phyloP scores from a whole-genome alignment of 768 basidiomycete species.

The Lactarius deliciosus region DNA sequence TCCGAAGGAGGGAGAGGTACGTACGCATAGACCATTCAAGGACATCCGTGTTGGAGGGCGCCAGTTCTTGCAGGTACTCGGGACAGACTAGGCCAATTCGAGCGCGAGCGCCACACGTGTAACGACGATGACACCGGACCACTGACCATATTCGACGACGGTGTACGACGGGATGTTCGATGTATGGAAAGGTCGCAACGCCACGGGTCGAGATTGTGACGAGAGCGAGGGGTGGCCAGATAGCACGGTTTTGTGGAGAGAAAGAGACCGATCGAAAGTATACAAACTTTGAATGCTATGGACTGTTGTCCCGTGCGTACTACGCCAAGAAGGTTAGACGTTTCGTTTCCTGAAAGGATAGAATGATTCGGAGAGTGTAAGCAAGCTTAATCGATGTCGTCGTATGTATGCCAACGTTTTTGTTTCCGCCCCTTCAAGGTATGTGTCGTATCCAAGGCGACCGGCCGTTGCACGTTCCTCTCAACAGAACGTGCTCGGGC shows the following conservation, averaged over 20 bases:
- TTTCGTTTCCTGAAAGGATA: slow-evolving; percentile 5
- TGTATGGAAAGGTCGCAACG: not conserved
- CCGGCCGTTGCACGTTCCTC: slow-evolving; percentile 16
- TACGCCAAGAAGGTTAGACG: slow-evolving; percentile 2
- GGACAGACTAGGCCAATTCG: slow-evolving; percentile 5
- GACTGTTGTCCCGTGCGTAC: not conserved
- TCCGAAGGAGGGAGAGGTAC: not conserved
- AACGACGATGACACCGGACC: slow-evolving; percentile 13
- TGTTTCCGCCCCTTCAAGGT: slow-evolving; percentile 20
- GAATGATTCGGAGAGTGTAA: slow-evolving; percentile 16
- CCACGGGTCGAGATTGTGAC: slow-evolving; percentile 14
- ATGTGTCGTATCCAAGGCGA: slow-evolving; percentile 26
- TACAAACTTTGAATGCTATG: not conserved
- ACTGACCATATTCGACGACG: not conserved
- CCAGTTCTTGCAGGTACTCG: not conserved
- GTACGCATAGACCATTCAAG: not conserved
- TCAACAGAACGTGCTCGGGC: slow-evolving; percentile 1
- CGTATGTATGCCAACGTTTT: slow-evolving; percentile 20
- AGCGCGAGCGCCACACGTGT: slow-evolving; percentile 17
- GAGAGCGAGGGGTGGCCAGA: not conserved
- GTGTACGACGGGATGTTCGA: not conserved
- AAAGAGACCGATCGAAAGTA: not conserved
- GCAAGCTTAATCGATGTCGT: slow-evolving; percentile 18
- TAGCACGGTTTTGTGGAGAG: not conserved
- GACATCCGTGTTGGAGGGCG: not conserved